phyloP scores from a whole-genome alignment of 202 grass and related monocot genomes.

The Musa balbisiana region DNA sequence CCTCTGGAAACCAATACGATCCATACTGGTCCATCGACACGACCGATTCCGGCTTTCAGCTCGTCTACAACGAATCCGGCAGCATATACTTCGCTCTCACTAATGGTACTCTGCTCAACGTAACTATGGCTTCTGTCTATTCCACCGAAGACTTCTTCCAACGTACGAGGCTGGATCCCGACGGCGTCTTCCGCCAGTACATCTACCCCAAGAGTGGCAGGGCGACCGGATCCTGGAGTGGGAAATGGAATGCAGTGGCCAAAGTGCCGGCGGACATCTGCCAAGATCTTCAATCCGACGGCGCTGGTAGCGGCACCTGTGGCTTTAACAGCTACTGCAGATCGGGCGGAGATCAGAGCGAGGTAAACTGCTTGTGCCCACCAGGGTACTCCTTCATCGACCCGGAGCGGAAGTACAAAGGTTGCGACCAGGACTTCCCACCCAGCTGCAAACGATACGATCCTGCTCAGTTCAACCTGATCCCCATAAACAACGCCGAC shows the following conservation, averaged over 20 bases:
- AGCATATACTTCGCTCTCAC: not conserved
- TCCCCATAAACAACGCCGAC: not conserved
- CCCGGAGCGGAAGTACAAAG: conserved; percentile 4
- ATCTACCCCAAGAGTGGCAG: not conserved
- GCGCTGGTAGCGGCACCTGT: conserved; percentile 17
- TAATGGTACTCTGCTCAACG: not conserved
- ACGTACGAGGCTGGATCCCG: conserved; percentile 2
- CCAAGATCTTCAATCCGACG: not conserved
- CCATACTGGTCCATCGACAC: not conserved
- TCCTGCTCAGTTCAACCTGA: not conserved
- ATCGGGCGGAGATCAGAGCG: not conserved
- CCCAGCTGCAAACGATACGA: not conserved
- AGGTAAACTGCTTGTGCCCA: conserved; percentile 19
- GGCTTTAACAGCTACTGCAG: conserved; percentile 40
- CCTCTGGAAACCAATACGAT: not conserved
- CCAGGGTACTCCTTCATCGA: conserved; percentile 14
- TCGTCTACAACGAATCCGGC: conserved; percentile 11
- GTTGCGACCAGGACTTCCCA: conserved; percentile 12
- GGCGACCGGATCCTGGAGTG: not conserved
- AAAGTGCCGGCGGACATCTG: not conserved
- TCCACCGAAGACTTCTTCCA: not conserved
- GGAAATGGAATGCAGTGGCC: not conserved
- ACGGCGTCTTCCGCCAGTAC: conserved; percentile 13
- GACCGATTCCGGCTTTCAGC: not conserved
- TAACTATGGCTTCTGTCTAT: not conserved